phyloP scores from a whole-genome alignment of 352 stramenopile species.

The Thraustochytrium sp. region DNA sequence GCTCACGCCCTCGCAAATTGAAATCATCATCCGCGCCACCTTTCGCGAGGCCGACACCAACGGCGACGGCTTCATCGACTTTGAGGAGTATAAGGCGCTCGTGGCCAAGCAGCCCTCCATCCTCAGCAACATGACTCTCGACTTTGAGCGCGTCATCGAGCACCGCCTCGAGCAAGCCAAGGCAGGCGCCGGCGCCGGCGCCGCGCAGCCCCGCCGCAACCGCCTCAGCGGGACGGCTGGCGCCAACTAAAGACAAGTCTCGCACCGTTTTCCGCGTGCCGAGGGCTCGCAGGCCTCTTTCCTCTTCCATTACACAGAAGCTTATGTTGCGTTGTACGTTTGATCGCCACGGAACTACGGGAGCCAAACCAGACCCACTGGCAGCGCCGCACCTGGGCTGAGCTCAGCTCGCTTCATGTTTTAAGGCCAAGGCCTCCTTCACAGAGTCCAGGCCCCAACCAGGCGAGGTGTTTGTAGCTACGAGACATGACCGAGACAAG shows the following conservation, averaged over 20 bases:
- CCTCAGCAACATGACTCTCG: conserved; percentile 44
- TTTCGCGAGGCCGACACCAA: conserved; percentile 35
- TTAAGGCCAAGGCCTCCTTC: no score
- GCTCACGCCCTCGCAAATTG: conserved; percentile 7
- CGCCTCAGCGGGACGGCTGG: neutral
- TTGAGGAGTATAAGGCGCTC: conserved; percentile 41
- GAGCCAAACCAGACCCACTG: no score
- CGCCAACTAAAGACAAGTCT: neutral
- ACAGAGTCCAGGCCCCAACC: no score
- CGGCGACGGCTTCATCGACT: conserved; percentile 42
- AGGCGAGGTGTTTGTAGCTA: no score
- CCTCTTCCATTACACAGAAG: no score
- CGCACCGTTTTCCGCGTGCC: neutral
- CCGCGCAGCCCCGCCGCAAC: neutral
- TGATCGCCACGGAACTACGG: no score
- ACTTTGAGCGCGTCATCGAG: conserved; percentile 24
- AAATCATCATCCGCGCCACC: conserved; percentile 33
- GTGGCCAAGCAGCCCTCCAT: conserved; percentile 41
- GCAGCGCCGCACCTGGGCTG: no score
- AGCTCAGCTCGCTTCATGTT: no score
- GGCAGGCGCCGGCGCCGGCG: neutral
- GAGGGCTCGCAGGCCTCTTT: neutral
- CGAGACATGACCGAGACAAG: no score
- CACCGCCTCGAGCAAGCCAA: neutral
- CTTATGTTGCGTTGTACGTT: no score